Evolutionary conservation across 208 protist species (phyloP).

Genomic region (Leishmania lainsoni): DNA sequence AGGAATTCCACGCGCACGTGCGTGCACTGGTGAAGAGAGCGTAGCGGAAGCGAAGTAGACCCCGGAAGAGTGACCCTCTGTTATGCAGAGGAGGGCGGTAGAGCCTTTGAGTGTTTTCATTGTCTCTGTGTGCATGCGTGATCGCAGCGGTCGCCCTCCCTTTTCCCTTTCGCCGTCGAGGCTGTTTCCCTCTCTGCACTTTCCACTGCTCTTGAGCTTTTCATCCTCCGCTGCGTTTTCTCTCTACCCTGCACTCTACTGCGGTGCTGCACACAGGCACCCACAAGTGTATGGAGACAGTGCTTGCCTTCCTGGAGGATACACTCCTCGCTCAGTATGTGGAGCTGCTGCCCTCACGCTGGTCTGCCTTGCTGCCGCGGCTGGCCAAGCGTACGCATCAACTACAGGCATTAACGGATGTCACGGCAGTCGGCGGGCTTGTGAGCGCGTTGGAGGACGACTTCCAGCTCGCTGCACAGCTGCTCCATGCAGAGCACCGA

Average conservation of each 20-base stretch:
- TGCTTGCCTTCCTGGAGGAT: slow-evolving; percentile 27
- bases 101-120: not conserved
- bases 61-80: not conserved
- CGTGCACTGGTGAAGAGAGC: not conserved
- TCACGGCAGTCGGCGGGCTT: not conserved
- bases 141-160: not conserved
- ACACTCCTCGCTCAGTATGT: slow-evolving; percentile 45
- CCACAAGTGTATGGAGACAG: slow-evolving; percentile 3
- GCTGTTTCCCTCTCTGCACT: not conserved
- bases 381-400: slow-evolving; percentile 52
- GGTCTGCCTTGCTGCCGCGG: slow-evolving; percentile 48
- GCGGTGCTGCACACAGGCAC: not conserved
- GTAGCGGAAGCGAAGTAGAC: not conserved
- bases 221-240: slow-evolving; percentile 1
- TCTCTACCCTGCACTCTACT: slow-evolving; percentile 4
- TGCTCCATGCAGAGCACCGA: slow-evolving; percentile 51
- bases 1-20: not conserved
- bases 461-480: slow-evolving; percentile 36
- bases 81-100: not conserved
- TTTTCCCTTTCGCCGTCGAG: too few species aligned
- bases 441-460: slow-evolving; percentile 31
- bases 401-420: slow-evolving; percentile 37
- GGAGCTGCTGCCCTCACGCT: slow-evolving; percentile 55
- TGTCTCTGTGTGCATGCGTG: not conserved
- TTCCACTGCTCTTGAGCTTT: not conserved